Evolutionary conservation across 2,329 filamentous ascomycete genomes (phyloP).

Genomic region (Polytolypa hystricis): DNA sequence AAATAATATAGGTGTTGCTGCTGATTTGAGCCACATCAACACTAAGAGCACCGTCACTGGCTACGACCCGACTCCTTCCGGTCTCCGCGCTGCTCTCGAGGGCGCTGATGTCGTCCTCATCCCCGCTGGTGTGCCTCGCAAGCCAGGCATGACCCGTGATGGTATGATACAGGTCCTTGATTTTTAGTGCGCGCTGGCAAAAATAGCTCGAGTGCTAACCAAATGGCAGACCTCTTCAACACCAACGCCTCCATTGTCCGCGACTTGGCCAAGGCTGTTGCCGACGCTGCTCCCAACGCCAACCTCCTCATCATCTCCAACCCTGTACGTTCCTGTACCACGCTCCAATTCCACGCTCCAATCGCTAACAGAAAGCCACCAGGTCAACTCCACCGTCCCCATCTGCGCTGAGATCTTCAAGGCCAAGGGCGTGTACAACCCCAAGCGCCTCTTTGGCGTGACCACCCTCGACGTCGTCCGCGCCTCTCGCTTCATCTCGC

Average conservation of each 20-base stretch:
- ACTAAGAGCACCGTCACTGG: constrained; percentile 92
- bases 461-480: constrained; percentile 98
- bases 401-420: constrained; percentile 98
- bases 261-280: constrained; percentile 90
- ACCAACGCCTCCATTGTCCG: constrained; percentile 99
- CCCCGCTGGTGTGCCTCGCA: constrained; percentile 94
- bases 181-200: no score
- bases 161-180: no score
- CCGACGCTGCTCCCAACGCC: constrained; percentile 78
- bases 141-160: constrained; percentile 99
- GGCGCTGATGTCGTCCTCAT: constrained; percentile 91
- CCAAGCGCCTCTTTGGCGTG: constrained; percentile 97
- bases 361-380: constrained; percentile 4
- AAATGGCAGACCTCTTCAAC: constrained; percentile 78
- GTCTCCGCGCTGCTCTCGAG: constrained; percentile 69
- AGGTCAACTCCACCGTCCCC: constrained; percentile 97
- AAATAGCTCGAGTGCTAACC: no score
- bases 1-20: constrained; percentile 71
- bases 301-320: constrained; percentile 97
- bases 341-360: not conserved
- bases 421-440: constrained; percentile 90
- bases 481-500: constrained; percentile 91
- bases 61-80: constrained; percentile 65
- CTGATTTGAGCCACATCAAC: constrained; percentile 98
- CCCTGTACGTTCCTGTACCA: constrained; percentile 48